A percentile compares a stretch with the other conserved stretches of the same genome.
Evolutionary conservation across 2,329 filamentous ascomycete species (phyloP).

Genomic region (Ceratocystis smalleyi): DNA sequence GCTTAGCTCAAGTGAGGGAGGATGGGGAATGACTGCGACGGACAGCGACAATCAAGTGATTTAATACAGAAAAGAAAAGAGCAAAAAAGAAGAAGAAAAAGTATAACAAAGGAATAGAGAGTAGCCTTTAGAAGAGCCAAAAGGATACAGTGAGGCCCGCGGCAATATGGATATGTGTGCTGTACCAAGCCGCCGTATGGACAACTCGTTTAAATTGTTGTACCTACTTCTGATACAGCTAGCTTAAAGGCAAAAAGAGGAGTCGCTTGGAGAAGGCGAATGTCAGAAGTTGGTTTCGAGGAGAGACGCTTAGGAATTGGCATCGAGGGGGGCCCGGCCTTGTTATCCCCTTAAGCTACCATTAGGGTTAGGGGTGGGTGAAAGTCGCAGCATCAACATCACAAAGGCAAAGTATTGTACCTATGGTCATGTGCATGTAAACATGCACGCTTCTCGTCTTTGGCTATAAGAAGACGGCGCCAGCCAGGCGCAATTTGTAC

Average conservation of each 20-base stretch:
- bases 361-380: background rate
- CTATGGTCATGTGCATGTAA: background rate
- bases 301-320: slow-evolving; percentile 1
- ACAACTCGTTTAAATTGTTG: background rate
- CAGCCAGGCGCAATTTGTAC: background rate
- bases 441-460: background rate
- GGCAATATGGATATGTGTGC: background rate
- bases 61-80: slow-evolving; percentile 1
- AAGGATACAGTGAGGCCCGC: background rate
- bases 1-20: background rate
- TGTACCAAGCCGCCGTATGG: background rate
- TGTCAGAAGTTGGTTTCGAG: slow-evolving; percentile 13
- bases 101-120: background rate
- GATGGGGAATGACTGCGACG: background rate
- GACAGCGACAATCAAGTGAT: background rate
- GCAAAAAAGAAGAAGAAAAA: background rate
- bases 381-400: background rate
- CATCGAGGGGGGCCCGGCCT: background rate
- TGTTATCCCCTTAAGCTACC: background rate
- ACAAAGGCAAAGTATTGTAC: background rate
- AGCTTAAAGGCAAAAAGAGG: slow-evolving; percentile 2
- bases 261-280: slow-evolving; percentile 8
- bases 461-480: background rate
- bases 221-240: slow-evolving; percentile 5
- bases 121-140: background rate